Percentiles rank a stretch among this genome's conserved stretches.
phyloP scores from a whole-genome alignment of 2,329 filamentous ascomycete genomes.

The Nigrograna mackinnonii region DNA sequence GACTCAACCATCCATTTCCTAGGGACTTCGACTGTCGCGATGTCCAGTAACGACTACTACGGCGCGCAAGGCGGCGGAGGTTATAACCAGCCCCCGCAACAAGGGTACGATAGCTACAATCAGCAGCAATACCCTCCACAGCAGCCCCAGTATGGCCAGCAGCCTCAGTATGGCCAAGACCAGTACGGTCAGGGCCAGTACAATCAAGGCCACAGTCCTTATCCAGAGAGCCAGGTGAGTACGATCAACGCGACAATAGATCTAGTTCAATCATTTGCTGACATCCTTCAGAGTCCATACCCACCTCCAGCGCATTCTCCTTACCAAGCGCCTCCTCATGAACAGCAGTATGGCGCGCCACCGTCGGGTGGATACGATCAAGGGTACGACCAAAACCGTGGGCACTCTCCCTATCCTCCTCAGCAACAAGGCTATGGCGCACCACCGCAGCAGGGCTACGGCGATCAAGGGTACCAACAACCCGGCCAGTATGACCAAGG shows the following conservation, averaged over 20 bases:
- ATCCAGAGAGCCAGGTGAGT: constrained; percentile 25
- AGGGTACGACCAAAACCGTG: constrained; percentile 38
- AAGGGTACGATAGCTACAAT: constrained; percentile 11
- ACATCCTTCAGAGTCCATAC: constrained; percentile 25
- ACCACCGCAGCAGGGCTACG: constrained; percentile 15
- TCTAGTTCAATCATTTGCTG: constrained; percentile 9
- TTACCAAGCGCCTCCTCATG: constrained; percentile 20
- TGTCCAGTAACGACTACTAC: constrained; percentile 38
- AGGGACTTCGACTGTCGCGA: neutral
- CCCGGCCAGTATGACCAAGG: constrained; percentile 21
- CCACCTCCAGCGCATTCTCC: constrained; percentile 29
- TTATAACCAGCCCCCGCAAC: constrained; percentile 24
- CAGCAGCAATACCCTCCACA: constrained; percentile 16
- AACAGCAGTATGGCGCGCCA: constrained; percentile 32
- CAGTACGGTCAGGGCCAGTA: constrained; percentile 24
- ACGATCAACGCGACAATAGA: neutral
- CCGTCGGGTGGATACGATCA: constrained; percentile 34
- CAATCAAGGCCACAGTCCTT: constrained; percentile 29
- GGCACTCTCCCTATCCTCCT: constrained; percentile 38
- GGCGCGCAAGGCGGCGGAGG: constrained; percentile 28
- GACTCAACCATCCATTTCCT: constrained; percentile 3
- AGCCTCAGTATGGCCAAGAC: constrained; percentile 17
- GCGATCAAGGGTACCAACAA: constrained; percentile 30
- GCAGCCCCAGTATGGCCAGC: constrained; percentile 27
- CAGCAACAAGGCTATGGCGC: constrained; percentile 26